These are phyloP conservation scores for Aegilops bicornis DNA, from an alignment of 176 grass and related monocot species.

Conservation along the genomic window DNA sequence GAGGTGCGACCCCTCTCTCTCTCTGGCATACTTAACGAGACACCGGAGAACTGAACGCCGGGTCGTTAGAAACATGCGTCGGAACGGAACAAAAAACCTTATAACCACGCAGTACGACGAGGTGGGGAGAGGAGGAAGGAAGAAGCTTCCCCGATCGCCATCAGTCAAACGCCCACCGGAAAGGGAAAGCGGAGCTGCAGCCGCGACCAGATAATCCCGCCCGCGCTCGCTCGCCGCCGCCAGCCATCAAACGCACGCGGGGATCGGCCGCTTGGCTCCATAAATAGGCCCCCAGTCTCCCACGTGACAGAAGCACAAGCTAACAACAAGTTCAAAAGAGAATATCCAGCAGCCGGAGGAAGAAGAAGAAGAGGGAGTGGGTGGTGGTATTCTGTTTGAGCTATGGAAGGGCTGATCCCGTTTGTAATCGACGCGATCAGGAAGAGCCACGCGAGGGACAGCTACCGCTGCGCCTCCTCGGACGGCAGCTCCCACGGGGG, in stretches of 20 bases:
- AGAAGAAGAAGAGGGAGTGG: background rate
- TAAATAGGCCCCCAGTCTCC: background rate
- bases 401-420: slow-evolving; percentile 86
- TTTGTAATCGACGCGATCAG: slow-evolving; percentile 79
- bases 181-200: background rate
- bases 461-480: slow-evolving; percentile 47
- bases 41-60: no score
- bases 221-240: background rate
- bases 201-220: background rate
- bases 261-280: background rate
- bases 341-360: background rate
- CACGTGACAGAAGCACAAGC: background rate
- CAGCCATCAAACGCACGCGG: background rate
- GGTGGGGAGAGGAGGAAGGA: background rate
- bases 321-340: no score
- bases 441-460: slow-evolving; percentile 36
- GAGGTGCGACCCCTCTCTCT: no score
- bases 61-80: slow-evolving; percentile 16
- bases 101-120: background rate
- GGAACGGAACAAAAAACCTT: background rate
- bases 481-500: slow-evolving; percentile 41
- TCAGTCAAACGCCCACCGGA: background rate
- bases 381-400: background rate
- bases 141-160: background rate
- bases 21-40: no score